phyloP scores from a whole-genome alignment of 345 rosid species.

The Dipteronia sinensis region DNA sequence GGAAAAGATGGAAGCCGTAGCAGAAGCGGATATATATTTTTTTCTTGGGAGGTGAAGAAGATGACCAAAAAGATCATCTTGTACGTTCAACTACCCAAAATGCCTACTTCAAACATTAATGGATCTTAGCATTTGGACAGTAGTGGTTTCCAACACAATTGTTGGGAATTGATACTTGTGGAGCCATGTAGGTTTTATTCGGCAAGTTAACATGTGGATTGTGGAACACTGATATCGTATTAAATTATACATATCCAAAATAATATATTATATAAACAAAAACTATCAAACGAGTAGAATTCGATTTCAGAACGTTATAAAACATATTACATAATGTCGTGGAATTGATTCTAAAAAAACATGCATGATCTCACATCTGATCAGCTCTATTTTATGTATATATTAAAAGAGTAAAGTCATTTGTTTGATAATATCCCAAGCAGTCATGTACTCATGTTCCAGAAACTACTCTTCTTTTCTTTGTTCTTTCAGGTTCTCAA shows the following conservation, averaged over 20 bases:
- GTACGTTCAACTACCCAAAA: conserved; percentile 5
- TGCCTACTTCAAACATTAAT: not conserved
- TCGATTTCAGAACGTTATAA: no score
- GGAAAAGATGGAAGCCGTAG: not conserved
- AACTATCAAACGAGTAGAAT: no score
- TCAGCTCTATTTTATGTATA: no score
- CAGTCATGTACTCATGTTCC: not conserved
- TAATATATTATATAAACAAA: no score
- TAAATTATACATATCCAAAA: not conserved
- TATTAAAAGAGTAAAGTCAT: not conserved
- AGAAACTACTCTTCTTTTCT: not conserved
- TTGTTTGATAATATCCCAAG: not conserved
- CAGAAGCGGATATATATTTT: not conserved
- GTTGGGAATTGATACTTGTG: not conserved
- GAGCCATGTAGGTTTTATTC: not conserved
- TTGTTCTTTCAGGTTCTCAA: not conserved
- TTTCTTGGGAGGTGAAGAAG: conserved; percentile 1
- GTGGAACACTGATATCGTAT: not conserved
- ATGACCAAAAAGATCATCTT: not conserved
- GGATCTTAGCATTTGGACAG: not conserved
- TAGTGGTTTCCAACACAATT: not conserved
- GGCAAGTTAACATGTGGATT: not conserved
- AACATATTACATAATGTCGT: no score
- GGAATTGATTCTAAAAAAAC: no score
- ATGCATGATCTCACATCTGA: no score